phyloP scores from a whole-genome alignment of 139 green algal genomes.

The Picochlorum sp. region DNA sequence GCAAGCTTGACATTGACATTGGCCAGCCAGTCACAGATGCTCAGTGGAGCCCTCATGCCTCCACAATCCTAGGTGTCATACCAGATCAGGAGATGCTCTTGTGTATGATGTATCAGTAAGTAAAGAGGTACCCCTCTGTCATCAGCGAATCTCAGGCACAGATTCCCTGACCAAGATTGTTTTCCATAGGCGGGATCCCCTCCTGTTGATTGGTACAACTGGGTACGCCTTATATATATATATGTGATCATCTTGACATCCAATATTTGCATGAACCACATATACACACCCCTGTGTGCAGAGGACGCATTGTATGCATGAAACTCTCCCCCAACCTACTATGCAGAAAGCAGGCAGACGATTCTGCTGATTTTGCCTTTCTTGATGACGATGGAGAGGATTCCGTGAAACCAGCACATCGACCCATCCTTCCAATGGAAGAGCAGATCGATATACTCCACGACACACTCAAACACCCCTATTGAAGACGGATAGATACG shows the following conservation, averaged over 20 bases:
- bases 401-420: too few species aligned
- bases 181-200: slow-evolving; percentile 79
- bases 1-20: slow-evolving; percentile 60
- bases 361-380: too few species aligned
- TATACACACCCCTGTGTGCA: too few species aligned
- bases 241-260: too few species aligned
- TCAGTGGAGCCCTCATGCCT: slow-evolving; percentile 79
- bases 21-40: slow-evolving; percentile 69
- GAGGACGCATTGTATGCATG: too few species aligned
- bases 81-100: slow-evolving; percentile 49
- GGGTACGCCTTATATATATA: slow-evolving; percentile 4
- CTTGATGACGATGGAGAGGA: too few species aligned
- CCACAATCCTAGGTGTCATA: slow-evolving; percentile 82
- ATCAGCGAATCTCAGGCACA: slow-evolving; percentile 77
- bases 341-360: too few species aligned
- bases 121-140: slow-evolving; percentile 71
- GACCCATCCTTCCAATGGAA: background rate
- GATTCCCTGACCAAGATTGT: slow-evolving; percentile 73
- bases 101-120: slow-evolving; percentile 82
- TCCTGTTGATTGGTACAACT: slow-evolving; percentile 85
- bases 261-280: too few species aligned
- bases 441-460: background rate
- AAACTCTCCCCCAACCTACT: too few species aligned
- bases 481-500: too few species aligned
- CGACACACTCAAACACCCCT: background rate